Evolutionary conservation across 192 early-diverging fungal genomes (phyloP).

Genomic region (Coemansia sp.): DNA sequence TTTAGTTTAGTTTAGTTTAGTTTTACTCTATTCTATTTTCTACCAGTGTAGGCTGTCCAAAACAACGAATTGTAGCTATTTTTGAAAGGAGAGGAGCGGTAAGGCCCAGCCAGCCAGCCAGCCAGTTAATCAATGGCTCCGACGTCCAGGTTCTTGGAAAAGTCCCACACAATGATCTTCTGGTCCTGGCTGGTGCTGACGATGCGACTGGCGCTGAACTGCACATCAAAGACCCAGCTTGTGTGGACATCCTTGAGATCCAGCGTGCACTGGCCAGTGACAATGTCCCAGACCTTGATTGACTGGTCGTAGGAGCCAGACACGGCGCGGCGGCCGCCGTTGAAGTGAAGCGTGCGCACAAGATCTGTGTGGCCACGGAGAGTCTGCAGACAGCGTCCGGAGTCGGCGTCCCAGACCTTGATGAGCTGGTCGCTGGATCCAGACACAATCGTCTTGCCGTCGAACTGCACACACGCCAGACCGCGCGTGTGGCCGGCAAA

Average conservation of each 20-base stretch:
- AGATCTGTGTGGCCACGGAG: slow-evolving; percentile 70
- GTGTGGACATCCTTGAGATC: slow-evolving; percentile 75
- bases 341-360: slow-evolving; percentile 82
- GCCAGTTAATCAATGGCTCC: slow-evolving; percentile 25
- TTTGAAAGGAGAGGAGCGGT: no score
- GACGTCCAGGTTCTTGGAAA: slow-evolving; percentile 52
- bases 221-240: slow-evolving; percentile 98
- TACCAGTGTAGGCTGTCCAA: no score
- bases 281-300: slow-evolving; percentile 92
- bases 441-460: slow-evolving; percentile 72
- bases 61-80: no score
- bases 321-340: slow-evolving; percentile 79
- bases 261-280: slow-evolving; percentile 72
- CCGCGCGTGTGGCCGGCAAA: slow-evolving; percentile 82
- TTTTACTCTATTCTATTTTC: no score
- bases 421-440: slow-evolving; percentile 84
- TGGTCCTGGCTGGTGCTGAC: slow-evolving; percentile 73
- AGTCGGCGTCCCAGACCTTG: slow-evolving; percentile 76
- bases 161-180: slow-evolving; percentile 59
- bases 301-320: slow-evolving; percentile 93
- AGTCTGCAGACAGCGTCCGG: slow-evolving; percentile 64
- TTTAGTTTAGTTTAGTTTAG: no score
- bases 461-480: slow-evolving; percentile 83
- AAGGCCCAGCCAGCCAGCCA: no score
- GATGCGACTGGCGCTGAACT: slow-evolving; percentile 79